phyloP scores from a whole-genome alignment of 1,284 basidiomycete species.

The Cutaneotrichosporon dermatis region DNA sequence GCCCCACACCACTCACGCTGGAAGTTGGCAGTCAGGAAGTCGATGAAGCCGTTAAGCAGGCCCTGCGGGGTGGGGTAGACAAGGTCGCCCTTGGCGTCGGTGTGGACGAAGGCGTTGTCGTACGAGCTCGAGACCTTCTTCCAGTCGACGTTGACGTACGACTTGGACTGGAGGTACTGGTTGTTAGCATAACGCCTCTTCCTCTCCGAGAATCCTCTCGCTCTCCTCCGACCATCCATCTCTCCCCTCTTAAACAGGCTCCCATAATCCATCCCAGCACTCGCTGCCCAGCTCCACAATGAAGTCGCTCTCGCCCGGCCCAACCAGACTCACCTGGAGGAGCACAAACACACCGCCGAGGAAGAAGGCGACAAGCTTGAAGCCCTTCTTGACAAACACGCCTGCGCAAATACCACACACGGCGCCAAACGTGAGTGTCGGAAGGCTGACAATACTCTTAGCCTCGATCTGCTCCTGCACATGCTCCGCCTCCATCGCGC shows the following conservation, averaged over 20 bases:
- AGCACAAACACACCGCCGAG: conserved; percentile 81
- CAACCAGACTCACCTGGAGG: conserved; percentile 62
- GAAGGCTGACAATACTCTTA: conserved; percentile 64
- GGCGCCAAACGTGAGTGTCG: conserved; percentile 82
- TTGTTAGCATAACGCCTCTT: conserved; percentile 3
- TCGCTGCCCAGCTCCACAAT: too few species aligned
- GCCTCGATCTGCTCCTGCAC: too few species aligned
- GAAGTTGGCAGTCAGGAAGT: conserved; percentile 90
- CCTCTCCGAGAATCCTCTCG: too few species aligned
- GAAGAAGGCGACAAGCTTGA: conserved; percentile 73
- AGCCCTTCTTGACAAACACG: conserved; percentile 90
- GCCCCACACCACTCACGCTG: conserved; percentile 54
- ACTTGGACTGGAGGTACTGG: conserved; percentile 70
- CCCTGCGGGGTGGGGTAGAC: conserved; percentile 61
- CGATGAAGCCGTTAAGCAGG: conserved; percentile 66
- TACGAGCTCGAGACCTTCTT: conserved; percentile 56
- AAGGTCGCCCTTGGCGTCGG: conserved; percentile 55
- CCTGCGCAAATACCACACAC: conserved; percentile 83
- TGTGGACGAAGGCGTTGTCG: conserved; percentile 66
- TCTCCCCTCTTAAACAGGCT: too few species aligned
- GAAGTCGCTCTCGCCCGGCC: too few species aligned
- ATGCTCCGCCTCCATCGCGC: too few species aligned
- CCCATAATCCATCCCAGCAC: too few species aligned
- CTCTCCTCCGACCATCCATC: too few species aligned
- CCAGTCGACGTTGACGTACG: conserved; percentile 79